These are phyloP conservation scores for Plasmopara viticola DNA, from an alignment of 352 stramenopile genomes.

Conservation along the genomic window DNA sequence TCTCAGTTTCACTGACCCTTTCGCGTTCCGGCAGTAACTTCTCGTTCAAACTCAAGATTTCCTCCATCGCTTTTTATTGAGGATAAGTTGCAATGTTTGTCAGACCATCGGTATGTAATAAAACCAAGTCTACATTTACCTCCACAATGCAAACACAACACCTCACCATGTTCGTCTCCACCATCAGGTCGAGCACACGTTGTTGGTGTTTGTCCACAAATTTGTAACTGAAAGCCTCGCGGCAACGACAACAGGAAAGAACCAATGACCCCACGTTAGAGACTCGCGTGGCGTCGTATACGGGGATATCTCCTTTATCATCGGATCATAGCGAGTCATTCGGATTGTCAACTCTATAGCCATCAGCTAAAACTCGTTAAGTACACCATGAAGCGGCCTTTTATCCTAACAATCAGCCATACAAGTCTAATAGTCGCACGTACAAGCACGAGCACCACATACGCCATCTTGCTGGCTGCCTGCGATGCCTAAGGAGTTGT, in stretches of 20 bases:
- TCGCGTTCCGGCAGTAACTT: constrained; percentile 16
- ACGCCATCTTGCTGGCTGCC: constrained; percentile 43
- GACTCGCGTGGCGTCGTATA: constrained; percentile 30
- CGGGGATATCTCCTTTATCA: background rate
- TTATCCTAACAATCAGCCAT: background rate
- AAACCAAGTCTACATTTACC: no score
- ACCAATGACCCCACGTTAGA: background rate
- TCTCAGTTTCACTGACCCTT: constrained; percentile 12
- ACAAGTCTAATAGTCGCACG: constrained; percentile 2
- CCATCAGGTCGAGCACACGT: background rate
- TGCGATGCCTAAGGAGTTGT: constrained; percentile 36
- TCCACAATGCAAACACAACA: background rate
- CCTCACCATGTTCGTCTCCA: background rate
- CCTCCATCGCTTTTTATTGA: constrained; percentile 24
- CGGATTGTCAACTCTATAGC: constrained; percentile 47
- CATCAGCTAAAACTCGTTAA: constrained; percentile 40
- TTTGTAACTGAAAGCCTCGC: background rate
- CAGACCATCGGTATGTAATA: no score
- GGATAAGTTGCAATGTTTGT: no score
- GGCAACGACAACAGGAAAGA: background rate
- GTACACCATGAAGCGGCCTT: background rate
- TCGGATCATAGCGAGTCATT: constrained; percentile 76
- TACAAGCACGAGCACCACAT: constrained; percentile 39
- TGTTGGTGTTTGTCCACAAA: background rate
- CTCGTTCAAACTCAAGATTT: constrained; percentile 19